Evolutionary conservation across 2,329 filamentous ascomycete genomes (phyloP), one percentile per base, ranked within the genome.

Genomic region (Scytalidium lignicola): DNA sequence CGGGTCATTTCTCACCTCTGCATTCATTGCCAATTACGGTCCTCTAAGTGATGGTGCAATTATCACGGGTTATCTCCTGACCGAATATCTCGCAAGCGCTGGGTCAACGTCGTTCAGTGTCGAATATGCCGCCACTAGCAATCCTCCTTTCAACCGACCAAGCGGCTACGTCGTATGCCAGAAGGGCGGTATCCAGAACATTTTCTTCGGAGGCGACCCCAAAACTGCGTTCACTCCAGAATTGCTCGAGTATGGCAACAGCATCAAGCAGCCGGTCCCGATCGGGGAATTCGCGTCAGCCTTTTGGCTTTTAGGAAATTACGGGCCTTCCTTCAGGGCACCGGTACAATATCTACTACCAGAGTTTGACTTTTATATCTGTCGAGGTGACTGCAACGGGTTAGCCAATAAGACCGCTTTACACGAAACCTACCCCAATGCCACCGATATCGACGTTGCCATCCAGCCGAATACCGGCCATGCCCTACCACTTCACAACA

Each of bases 1-100:
- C 55, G 82, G 82, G 28, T 80, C 79, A 0, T 65, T 74, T 10
- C 76, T 80, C 55, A 76, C 73, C 4, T 82, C 79, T 63, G 72
- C 66, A 44, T 68, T 85, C 19, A 73, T 76, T 26, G 23, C 23
- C 10, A 26, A 26, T 6, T 26, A 26, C 23, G 23, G 23, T 10
- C 23, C 23, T 26, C 23, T 26, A 10, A 26, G 23, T 10, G 23
- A 26, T 10, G 23, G 23, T 26, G 23, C 23, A 26, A 26, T 26
- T 10, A 26, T 26, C 23, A 26, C 23, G 23, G 23, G 23, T 40
- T 46, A 40, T 47, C 32, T 46, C 19, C 37, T 20, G 20, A 19
- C 20, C 40, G 23, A 48, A 43, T 21, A 29, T 43, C 46, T 48
- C 26, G 46, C 39, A 32, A 28, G 41, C 39, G 26, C 46, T 48